A percentile compares a stretch with the other conserved stretches of the same genome.
phyloP scores from a whole-genome alignment of 2,329 filamentous ascomycete genomes.

The Cladosporium phlei region DNA sequence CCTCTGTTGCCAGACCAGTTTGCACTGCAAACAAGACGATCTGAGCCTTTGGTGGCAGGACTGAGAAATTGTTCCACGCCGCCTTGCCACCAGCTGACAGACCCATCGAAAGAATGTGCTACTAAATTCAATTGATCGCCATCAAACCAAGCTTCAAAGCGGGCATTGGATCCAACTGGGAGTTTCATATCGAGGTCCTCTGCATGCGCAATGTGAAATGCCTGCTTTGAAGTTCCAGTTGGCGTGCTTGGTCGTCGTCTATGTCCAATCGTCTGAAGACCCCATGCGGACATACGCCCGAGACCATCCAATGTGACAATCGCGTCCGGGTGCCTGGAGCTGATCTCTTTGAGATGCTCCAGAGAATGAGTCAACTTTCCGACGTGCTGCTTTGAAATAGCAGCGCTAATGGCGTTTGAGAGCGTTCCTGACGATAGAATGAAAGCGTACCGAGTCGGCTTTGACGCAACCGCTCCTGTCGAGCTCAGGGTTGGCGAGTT shows the following conservation, averaged over 20 bases:
- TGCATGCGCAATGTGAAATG: slow-evolving; percentile 84
- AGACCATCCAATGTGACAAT: slow-evolving; percentile 79
- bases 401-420: slow-evolving; percentile 57
- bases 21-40: slow-evolving; percentile 16
- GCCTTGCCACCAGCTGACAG: slow-evolving; percentile 75
- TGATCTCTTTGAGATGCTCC: slow-evolving; percentile 79
- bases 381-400: slow-evolving; percentile 38
- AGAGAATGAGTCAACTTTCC: slow-evolving; percentile 63
- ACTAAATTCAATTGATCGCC: slow-evolving; percentile 49
- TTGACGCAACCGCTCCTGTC: slow-evolving; percentile 2
- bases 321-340: slow-evolving; percentile 79
- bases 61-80: slow-evolving; percentile 78
- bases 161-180: slow-evolving; percentile 16
- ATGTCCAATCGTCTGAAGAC: slow-evolving; percentile 76
- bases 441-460: slow-evolving; percentile 62
- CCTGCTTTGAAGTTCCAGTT: slow-evolving; percentile 45
- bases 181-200: slow-evolving; percentile 46
- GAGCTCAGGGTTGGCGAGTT: slow-evolving; percentile 33
- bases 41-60: slow-evolving; percentile 38
- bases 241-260: slow-evolving; percentile 48
- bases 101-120: slow-evolving; percentile 79
- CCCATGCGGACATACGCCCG: slow-evolving; percentile 88
- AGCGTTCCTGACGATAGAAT: slow-evolving; percentile 81
- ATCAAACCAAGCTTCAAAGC: slow-evolving; percentile 27
- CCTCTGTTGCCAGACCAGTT: slow-evolving; percentile 1